Evolutionary conservation across 2,329 filamentous ascomycete genomes (phyloP), one percentile per base, ranked within the genome.

Genomic region (Fusarium subglutinans): DNA sequence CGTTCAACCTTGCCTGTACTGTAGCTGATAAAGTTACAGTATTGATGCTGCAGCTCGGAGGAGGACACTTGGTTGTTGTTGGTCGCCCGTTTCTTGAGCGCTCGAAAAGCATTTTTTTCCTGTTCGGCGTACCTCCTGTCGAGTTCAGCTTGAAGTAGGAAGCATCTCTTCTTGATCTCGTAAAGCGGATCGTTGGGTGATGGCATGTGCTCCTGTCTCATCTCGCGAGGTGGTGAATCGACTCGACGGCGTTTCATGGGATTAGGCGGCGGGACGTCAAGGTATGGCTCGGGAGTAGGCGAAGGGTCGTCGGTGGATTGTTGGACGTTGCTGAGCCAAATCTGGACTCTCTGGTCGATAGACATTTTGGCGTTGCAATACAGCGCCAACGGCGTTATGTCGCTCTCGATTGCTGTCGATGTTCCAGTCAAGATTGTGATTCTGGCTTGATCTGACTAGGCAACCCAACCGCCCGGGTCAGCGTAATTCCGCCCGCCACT

Each of bases 271-370:
- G 50, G 50, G 33, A 28, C 3, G 5, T 54, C 33, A 13, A 17
- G 0, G 10, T 38, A 53, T 0, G n/a, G 33, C 0, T 26, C n/a
- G 6, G 50, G 33, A 2, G 12, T 22, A 9, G 24, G 50, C 6
- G 24, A 54, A 2, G 20, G 24, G 0, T 54, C 51, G 2, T 53
- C n/a, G n/a, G 3, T 38, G 33, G 33, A 22, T 17, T 53, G 6
- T 38, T 54, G 18, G 33, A 54, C 6, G 7, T 54, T 38, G 24
- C 50, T 22, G 18, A 54, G 51, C 51, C 51, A 54, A 0, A 5
- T 7, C 3, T 28, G 50, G n/a, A 54, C 24, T 13, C 33, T 54
- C 20, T 54, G 51, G 2, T 38, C 14, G 24, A 54, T 4, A 54
- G 51, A 40, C 51, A 38, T 54, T 33, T 28, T 15, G n/a, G 45